Conservation (phyloP, 805 yeast genomes). For the Saturnispora halmiae region DNA sequence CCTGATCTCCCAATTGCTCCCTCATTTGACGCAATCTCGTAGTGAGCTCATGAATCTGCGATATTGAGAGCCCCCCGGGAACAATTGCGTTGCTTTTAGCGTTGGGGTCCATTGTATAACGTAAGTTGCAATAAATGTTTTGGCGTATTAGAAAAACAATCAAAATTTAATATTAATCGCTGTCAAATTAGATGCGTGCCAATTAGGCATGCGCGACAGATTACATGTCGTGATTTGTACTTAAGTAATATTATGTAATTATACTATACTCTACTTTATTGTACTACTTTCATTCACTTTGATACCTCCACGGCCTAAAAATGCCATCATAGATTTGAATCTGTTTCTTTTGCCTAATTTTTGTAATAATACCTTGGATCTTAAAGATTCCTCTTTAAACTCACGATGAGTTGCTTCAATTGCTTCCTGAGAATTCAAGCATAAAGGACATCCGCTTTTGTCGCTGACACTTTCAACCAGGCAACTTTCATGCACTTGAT, state of each 20-base stretch:
- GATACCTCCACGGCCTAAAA: conserved; percentile 80
- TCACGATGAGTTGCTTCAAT: conserved; percentile 47
- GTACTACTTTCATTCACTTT: not conserved
- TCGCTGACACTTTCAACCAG: conserved; percentile 13
- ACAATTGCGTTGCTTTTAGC: conserved; percentile 7
- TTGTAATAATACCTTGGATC: conserved; percentile 53
- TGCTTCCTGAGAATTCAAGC: conserved; percentile 64
- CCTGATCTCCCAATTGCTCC: conserved; percentile 10
- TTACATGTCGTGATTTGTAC: not conserved
- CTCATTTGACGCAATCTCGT: conserved; percentile 7
- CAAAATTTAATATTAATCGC: no score
- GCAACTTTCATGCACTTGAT: conserved; percentile 80
- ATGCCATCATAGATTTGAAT: conserved; percentile 69
- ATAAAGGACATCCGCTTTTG: conserved; percentile 55
- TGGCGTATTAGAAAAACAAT: conserved; percentile 4
- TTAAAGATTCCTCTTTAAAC: conserved; percentile 53
- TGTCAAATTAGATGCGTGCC: no score
- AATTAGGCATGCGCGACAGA: not conserved
- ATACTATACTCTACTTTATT: no score
- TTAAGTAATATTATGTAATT: no score
- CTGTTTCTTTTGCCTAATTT: conserved; percentile 52
- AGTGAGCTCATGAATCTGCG: conserved; percentile 8
- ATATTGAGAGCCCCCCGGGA: conserved; percentile 3
- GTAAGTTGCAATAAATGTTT: conserved; percentile 1
- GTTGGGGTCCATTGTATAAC: conserved; percentile 9